A percentile compares a stretch with the other conserved stretches of the same genome.
phyloP scores from a whole-genome alignment of 1,284 basidiomycete species.

The Marasmius fiardii region DNA sequence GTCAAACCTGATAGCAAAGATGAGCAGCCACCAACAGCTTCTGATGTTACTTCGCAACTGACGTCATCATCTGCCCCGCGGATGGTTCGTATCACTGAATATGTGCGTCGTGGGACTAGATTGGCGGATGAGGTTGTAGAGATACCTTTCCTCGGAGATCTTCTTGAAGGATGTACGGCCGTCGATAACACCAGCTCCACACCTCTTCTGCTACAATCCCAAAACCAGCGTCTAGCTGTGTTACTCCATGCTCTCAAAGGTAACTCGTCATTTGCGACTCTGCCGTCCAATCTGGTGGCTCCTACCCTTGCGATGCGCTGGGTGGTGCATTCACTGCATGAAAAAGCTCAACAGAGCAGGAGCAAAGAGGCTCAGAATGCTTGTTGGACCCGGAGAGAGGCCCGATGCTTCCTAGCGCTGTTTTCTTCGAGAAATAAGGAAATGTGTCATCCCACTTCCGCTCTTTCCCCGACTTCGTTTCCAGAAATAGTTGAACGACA shows the following conservation, averaged over 20 bases:
- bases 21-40: slow-evolving; percentile 19
- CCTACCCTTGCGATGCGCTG: slow-evolving; percentile 58
- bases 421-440: slow-evolving; percentile 28
- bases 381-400: slow-evolving; percentile 69
- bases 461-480: slow-evolving; percentile 18
- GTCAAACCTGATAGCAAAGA: slow-evolving; percentile 22
- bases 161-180: slow-evolving; percentile 34
- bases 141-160: slow-evolving; percentile 43
- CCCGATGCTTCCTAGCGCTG: slow-evolving; percentile 57
- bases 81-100: slow-evolving; percentile 43
- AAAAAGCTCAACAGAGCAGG: slow-evolving; percentile 43
- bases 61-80: slow-evolving; percentile 19
- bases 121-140: slow-evolving; percentile 55
- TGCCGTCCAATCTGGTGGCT: slow-evolving; percentile 44
- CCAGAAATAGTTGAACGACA: slow-evolving; percentile 53
- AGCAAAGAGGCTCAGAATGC: slow-evolving; percentile 57
- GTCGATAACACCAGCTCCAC: slow-evolving; percentile 24
- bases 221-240: slow-evolving; percentile 50
- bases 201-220: slow-evolving; percentile 43
- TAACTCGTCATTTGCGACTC: slow-evolving; percentile 44
- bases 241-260: slow-evolving; percentile 58
- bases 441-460: slow-evolving; percentile 13
- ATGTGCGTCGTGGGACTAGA: slow-evolving; percentile 68
- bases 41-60: slow-evolving; percentile 23
- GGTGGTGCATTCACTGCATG: slow-evolving; percentile 48